phyloP scores from a whole-genome alignment of 2,329 filamentous ascomycete genomes.

The Volutella citrinella region DNA sequence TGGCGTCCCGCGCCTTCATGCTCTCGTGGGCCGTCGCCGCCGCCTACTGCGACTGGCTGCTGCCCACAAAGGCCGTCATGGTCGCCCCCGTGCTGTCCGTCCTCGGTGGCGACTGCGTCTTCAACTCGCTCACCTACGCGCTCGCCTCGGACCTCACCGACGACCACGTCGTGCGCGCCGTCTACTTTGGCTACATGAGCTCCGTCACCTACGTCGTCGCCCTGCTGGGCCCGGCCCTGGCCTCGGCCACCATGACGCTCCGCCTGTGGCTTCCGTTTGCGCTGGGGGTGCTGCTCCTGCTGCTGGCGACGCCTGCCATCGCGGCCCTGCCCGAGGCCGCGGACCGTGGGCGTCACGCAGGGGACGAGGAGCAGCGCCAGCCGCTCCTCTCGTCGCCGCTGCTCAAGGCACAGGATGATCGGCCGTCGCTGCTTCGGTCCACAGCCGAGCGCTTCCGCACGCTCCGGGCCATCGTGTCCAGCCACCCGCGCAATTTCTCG shows the following conservation, averaged over 20 bases:
- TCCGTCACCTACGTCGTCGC: constrained; percentile 46
- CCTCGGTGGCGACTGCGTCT: constrained; percentile 48
- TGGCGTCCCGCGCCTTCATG: constrained; percentile 32
- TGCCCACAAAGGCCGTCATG: constrained; percentile 32
- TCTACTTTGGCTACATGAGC: constrained; percentile 50
- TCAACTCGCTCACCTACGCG: constrained; percentile 47
- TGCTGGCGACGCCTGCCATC: constrained; percentile 15
- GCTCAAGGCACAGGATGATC: constrained; percentile 33
- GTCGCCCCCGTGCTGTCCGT: constrained; percentile 41
- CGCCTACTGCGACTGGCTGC: constrained; percentile 13
- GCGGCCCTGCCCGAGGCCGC: too few relatives aligned
- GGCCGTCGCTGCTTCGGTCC: constrained; percentile 14
- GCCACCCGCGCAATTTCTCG: constrained; percentile 39
- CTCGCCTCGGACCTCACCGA: constrained; percentile 43
- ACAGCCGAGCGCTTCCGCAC: constrained; percentile 18
- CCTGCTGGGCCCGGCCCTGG: constrained; percentile 43
- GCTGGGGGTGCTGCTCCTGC: constrained; percentile 15
- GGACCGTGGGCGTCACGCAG: not conserved
- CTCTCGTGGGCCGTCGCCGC: constrained; percentile 22
- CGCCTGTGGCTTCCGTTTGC: constrained; percentile 42
- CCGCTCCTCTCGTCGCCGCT: constrained; percentile 38
- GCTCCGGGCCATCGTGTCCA: constrained; percentile 32
- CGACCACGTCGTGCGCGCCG: constrained; percentile 43
- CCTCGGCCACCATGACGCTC: constrained; percentile 43
- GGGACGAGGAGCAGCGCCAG: constrained; percentile 31